Conservation (phyloP, 176 grass and related monocot species). For the Triticum urartu region DNA sequence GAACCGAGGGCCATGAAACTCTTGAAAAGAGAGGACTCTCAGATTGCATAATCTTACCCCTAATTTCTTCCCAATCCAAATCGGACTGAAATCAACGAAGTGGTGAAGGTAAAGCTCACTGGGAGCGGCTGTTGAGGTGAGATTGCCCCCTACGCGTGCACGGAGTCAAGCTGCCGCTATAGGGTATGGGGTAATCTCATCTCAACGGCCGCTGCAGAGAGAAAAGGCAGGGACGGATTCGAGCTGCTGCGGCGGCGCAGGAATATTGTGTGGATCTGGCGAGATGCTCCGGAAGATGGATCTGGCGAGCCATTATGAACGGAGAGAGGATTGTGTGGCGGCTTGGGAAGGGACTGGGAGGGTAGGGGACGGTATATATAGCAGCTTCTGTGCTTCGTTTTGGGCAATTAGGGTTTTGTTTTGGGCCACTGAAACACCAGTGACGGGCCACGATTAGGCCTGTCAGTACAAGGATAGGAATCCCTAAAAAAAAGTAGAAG, state of each 20-base stretch:
- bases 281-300: no score
- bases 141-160: not conserved
- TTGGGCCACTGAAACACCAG: not conserved
- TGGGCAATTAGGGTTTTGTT: not conserved
- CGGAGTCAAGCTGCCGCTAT: not conserved
- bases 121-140: not conserved
- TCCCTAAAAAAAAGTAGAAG: no score
- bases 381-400: no score
- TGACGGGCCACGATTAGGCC: not conserved
- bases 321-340: not conserved
- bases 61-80: no score
- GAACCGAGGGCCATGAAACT: no score
- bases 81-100: no score
- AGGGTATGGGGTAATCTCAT: not conserved
- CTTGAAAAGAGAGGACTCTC: no score
- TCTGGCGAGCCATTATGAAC: not conserved
- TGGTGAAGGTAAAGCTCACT: not conserved
- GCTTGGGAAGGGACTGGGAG: no score
- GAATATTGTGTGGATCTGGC: no score
- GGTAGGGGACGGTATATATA: not conserved
- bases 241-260: not conserved
- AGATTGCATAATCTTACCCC: no score
- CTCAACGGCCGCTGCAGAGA: not conserved
- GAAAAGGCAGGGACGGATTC: not conserved
- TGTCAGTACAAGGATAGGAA: not conserved